phyloP scores from a whole-genome alignment of 129 eudicot species.

The Silybum marianum region DNA sequence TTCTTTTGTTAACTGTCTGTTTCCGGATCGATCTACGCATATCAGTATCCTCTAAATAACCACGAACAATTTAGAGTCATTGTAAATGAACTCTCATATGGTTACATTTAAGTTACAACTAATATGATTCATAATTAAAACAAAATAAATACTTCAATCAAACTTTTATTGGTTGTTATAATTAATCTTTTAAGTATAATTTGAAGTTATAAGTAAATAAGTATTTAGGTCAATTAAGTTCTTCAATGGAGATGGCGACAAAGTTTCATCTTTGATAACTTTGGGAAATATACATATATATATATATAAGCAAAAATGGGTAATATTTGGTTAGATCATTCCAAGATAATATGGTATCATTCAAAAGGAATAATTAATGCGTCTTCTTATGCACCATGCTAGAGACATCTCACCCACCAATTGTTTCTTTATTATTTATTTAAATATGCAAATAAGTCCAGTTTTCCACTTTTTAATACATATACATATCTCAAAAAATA shows the following conservation, averaged over 20 bases:
- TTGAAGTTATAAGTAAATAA: too few relatives aligned
- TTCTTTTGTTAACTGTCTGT: too few relatives aligned
- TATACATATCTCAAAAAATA: too few relatives aligned
- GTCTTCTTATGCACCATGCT: not conserved
- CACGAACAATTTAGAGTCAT: too few relatives aligned
- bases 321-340: not conserved
- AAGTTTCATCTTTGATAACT: not conserved
- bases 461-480: not conserved
- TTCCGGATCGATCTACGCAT: too few relatives aligned
- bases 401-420: constrained; percentile 22
- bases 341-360: constrained; percentile 11
- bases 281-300: not conserved
- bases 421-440: not conserved
- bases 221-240: too few relatives aligned
- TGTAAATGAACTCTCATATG: too few relatives aligned
- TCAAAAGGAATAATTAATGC: constrained; percentile 15
- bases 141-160: too few relatives aligned
- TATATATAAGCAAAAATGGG: not conserved
- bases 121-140: not conserved
- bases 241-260: not conserved
- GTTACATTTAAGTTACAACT: not conserved
- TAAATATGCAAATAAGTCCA: not conserved
- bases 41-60: too few relatives aligned
- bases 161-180: not conserved
- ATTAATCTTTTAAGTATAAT: too few relatives aligned